Evolutionary conservation across 345 rosid genomes (phyloP), one percentile per base, ranked within the genome.

Genomic region (Draba incana): DNA sequence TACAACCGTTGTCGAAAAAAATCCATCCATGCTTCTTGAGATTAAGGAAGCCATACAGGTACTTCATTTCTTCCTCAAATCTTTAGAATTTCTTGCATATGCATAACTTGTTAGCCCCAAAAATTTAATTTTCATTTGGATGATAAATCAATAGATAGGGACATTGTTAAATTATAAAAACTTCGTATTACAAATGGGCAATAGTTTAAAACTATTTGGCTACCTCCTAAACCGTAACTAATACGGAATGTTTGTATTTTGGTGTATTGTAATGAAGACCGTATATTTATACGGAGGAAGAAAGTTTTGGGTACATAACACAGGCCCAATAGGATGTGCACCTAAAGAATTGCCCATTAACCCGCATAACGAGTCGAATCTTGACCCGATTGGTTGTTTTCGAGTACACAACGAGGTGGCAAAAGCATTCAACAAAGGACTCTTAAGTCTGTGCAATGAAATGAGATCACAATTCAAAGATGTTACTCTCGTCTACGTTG

Each of bases 241-340:
- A 52, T 20, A 47, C 3, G 49, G 6, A 48, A 15, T 6, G 11
- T 27, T 69, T 41, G 23, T 71, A 5, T 35, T 53, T 45, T 62
- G 12, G 25, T 54, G 6, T 12, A 2, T 27, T 51, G 53, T 54
- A 45, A 5, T 48, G 24, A 24, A 86, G 96, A 69, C 49, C 14
- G 69, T 85, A 44, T 70, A 83, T 75, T 25, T 65, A 23, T 64
- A 65, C 16, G 92, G 96, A 48, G 92, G 90, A 59, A 86, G 70
- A 44, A 89, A 86, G 12, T 85, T 89, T 62, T 86, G 90, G 87
- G 68, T 89, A 45, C 90, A 89, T 43, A 85, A 80, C 43, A 83
- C 86, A 1, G 92, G 96, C 12, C 96, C 96, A 38, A 65, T 86
- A 39, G 96, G 88, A 16, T 89, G 96, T 41, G 54, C 85, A 70